phyloP scores from a whole-genome alignment of 257 asterid genomes.

The Galeopsis tetrahit region DNA sequence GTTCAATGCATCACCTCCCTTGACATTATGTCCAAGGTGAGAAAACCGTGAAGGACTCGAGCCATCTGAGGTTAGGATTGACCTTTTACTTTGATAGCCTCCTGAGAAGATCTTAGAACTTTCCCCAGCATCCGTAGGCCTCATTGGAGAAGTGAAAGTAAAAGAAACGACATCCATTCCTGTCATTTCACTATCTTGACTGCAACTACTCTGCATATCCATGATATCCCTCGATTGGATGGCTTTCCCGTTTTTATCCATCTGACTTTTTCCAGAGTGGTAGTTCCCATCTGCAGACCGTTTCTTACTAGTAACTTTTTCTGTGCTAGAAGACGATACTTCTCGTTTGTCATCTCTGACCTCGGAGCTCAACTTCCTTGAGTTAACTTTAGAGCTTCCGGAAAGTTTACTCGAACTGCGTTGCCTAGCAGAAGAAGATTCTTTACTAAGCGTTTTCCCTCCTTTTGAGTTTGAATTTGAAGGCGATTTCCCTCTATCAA shows the following conservation, averaged over 20 bases:
- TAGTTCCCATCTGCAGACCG: constrained; percentile 66
- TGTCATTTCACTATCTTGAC: constrained; percentile 48
- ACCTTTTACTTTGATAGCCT: constrained; percentile 50
- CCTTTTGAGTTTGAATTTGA: constrained; percentile 52
- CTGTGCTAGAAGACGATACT: constrained; percentile 46
- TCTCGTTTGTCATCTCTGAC: constrained; percentile 48
- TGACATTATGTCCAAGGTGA: constrained; percentile 43
- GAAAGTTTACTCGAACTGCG: constrained; percentile 49
- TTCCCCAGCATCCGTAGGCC: constrained; percentile 45
- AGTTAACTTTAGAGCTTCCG: constrained; percentile 50
- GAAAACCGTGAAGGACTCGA: constrained; percentile 44
- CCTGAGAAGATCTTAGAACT: constrained; percentile 40
- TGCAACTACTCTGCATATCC: constrained; percentile 48
- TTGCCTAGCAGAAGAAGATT: constrained; percentile 51
- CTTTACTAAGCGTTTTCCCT: constrained; percentile 49
- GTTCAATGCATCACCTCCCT: constrained; percentile 70
- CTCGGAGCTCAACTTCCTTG: constrained; percentile 59
- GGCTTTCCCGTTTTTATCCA: constrained; percentile 45
- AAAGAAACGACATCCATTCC: constrained; percentile 81
- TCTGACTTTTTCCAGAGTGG: constrained; percentile 52
- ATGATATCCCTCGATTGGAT: constrained; percentile 40
- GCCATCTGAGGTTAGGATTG: constrained; percentile 43
- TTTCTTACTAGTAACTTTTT: constrained; percentile 57
- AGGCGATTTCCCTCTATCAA: constrained; percentile 63
- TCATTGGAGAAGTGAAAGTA: constrained; percentile 85